Evolutionary conservation across 352 stramenopile species (phyloP).

Genomic region (Pythium graminicola): DNA sequence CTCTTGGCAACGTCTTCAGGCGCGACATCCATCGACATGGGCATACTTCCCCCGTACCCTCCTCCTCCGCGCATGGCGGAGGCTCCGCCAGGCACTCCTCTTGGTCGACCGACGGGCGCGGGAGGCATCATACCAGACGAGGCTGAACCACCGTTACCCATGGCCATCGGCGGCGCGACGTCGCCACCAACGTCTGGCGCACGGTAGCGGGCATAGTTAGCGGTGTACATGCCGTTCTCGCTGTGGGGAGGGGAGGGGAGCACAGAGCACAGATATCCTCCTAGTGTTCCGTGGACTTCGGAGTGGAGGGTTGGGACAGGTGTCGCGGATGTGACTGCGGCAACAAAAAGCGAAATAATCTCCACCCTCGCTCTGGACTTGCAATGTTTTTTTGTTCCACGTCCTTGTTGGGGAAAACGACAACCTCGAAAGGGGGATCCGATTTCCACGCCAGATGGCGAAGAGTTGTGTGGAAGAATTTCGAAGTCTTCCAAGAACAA

Average conservation of each 20-base stretch:
- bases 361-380: not conserved
- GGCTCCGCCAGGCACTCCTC: not conserved
- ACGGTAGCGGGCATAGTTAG: conserved; percentile 10
- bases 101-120: conserved; percentile 3
- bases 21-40: conserved; percentile 3
- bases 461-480: not conserved
- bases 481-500: not conserved
- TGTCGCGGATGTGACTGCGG: not conserved
- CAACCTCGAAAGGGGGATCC: not conserved
- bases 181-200: not conserved
- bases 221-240: conserved; percentile 4
- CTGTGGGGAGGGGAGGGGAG: not conserved
- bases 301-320: not conserved
- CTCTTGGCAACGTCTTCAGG: conserved; percentile 19
- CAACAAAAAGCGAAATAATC: conserved; percentile 13
- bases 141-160: not conserved
- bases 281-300: not conserved
- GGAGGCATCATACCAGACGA: not conserved
- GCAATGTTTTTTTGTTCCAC: conserved; percentile 3
- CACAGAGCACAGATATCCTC: not conserved
- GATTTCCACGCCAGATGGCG: not conserved
- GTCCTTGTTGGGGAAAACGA: not conserved
- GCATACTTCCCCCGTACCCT: not conserved
- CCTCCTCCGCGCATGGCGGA: not conserved
- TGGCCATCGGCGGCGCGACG: not conserved